A percentile compares a stretch with the other conserved stretches of the same genome.
Conservation (phyloP, 2,329 filamentous ascomycete genomes). For the Pleurostoma richardsiae region DNA sequence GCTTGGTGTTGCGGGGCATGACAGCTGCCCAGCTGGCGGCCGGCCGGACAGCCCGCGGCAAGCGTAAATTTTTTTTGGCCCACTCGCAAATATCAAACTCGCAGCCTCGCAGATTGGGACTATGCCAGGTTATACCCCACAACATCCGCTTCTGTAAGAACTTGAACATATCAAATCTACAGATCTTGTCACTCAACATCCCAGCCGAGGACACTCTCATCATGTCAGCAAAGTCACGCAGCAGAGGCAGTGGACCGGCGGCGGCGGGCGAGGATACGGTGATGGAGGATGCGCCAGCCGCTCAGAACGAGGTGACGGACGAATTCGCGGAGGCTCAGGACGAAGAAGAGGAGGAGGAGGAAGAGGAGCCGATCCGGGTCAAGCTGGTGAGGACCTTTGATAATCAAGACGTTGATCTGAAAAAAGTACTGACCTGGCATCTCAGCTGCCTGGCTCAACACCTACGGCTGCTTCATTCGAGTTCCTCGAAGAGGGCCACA, state of each 20-base stretch:
- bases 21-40: too few relatives aligned
- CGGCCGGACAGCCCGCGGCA: too few relatives aligned
- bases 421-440: slow-evolving; percentile 1
- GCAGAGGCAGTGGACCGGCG: background rate
- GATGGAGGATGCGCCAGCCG: slow-evolving; percentile 39
- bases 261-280: slow-evolving; percentile 15
- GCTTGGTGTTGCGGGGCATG: too few relatives aligned
- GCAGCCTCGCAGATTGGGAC: too few relatives aligned
- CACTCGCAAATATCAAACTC: too few relatives aligned
- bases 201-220: background rate
- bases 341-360: slow-evolving; percentile 20
- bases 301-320: slow-evolving; percentile 24
- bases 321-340: slow-evolving; percentile 24
- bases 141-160: too few relatives aligned
- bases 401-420: background rate
- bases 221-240: background rate
- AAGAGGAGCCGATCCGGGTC: slow-evolving; percentile 15
- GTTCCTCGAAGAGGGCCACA: slow-evolving; percentile 91
- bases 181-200: too few relatives aligned
- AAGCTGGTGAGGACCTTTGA: background rate
- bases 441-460: slow-evolving; percentile 75
- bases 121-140: too few relatives aligned
- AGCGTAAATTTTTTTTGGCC: too few relatives aligned
- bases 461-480: slow-evolving; percentile 92
- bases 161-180: too few relatives aligned